A percentile compares a stretch with the other conserved stretches of the same genome.
Conservation (phyloP, 2,329 filamentous ascomycete genomes). For the Dactylellina drechsleri region DNA sequence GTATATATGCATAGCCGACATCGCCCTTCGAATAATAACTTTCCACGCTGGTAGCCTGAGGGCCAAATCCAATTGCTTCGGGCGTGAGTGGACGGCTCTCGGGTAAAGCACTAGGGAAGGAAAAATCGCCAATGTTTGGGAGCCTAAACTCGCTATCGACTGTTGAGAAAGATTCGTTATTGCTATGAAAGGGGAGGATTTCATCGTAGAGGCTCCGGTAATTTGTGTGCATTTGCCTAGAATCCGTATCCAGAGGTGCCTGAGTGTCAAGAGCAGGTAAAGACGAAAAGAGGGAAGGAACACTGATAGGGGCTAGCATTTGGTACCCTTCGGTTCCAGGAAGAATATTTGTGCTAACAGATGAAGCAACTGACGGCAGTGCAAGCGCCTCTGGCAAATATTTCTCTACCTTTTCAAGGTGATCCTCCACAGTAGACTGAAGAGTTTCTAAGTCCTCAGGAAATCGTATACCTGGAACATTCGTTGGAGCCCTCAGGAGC, state of each 20-base stretch:
- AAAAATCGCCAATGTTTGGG: not conserved
- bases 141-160: slow-evolving; percentile 1
- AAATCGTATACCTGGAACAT: no score
- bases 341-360: not conserved
- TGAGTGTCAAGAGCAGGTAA: not conserved
- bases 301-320: not conserved
- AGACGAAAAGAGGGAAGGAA: slow-evolving; percentile 9
- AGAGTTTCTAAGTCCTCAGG: no score
- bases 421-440: no score
- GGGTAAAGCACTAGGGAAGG: slow-evolving; percentile 5
- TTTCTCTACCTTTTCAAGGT: no score
- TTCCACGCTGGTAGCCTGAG: not conserved
- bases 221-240: no score
- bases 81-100: slow-evolving; percentile 38
- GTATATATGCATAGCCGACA: not conserved
- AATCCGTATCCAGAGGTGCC: no score
- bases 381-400: not conserved
- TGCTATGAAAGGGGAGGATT: slow-evolving; percentile 23
- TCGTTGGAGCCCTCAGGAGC: no score
- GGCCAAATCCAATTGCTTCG: not conserved
- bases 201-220: not conserved
- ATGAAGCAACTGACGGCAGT: slow-evolving; percentile 19
- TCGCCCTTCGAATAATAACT: not conserved
- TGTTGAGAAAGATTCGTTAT: slow-evolving; percentile 8
- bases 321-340: no score